Conservation (phyloP, 768 basidiomycete species). For the Stropharia rugosoannulata region DNA sequence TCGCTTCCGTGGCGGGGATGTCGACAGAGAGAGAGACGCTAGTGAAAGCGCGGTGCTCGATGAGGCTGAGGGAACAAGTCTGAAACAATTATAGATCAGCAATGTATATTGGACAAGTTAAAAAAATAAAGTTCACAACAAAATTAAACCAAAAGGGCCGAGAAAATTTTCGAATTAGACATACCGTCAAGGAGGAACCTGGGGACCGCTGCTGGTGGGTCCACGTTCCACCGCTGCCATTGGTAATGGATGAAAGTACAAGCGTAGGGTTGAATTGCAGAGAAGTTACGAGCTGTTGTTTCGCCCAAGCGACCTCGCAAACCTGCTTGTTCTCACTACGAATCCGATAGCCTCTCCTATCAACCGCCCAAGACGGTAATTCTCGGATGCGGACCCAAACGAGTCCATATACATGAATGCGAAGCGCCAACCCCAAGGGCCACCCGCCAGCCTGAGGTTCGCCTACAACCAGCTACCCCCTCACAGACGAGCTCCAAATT, state of each 20-base stretch:
- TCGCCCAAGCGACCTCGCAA: constrained; percentile 75
- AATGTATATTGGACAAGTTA: background rate
- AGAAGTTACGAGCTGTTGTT: constrained; percentile 24
- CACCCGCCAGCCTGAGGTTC: constrained; percentile 44
- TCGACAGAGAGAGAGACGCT: constrained; percentile 42
- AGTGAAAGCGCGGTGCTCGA: constrained; percentile 39
- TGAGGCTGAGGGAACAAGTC: constrained; percentile 27
- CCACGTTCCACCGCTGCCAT: constrained; percentile 15
- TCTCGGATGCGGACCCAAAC: background rate
- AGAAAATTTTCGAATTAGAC: background rate
- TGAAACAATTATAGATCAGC: background rate
- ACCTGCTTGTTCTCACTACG: constrained; percentile 27
- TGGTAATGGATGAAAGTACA: constrained; percentile 1
- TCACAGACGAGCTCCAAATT: constrained; percentile 56
- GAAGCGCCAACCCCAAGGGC: constrained; percentile 3
- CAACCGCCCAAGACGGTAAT: constrained; percentile 12
- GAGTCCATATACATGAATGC: background rate
- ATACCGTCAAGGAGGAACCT: constrained; percentile 16
- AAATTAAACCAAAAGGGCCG: background rate
- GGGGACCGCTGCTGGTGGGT: background rate
- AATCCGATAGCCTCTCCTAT: constrained; percentile 20
- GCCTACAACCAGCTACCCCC: constrained; percentile 62
- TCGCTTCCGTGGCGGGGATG: constrained; percentile 40
- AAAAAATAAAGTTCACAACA: background rate
- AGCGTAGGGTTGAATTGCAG: background rate